phyloP scores from a whole-genome alignment of 495 filamentous ascomycete species.

The Letharia columbiana region DNA sequence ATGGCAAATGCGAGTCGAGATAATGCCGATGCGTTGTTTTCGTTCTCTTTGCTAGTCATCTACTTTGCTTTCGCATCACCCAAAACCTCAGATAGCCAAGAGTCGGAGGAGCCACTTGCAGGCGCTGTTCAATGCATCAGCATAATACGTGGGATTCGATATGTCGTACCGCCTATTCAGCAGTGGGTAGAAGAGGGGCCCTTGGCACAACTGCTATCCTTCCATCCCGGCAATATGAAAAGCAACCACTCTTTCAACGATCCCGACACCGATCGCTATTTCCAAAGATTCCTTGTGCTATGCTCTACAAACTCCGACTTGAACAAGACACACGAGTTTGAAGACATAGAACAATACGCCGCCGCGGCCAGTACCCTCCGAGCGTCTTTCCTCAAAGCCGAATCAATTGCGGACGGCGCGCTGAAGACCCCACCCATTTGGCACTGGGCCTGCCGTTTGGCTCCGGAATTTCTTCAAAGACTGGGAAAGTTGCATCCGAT shows the following conservation, averaged over 20 bases:
- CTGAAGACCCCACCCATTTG: constrained; percentile 36
- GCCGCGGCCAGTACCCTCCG: constrained; percentile 32
- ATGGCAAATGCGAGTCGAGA: constrained; percentile 26
- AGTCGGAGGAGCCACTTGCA: constrained; percentile 17
- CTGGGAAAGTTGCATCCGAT: constrained; percentile 43
- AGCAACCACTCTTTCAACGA: constrained; percentile 33
- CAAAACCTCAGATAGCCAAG: constrained; percentile 30
- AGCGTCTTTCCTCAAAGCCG: constrained; percentile 23
- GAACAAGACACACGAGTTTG: constrained; percentile 10
- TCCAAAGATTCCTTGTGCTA: constrained; percentile 14
- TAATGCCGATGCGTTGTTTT: constrained; percentile 40
- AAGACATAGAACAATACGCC: constrained; percentile 32
- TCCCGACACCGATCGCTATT: constrained; percentile 25
- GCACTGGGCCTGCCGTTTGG: constrained; percentile 38
- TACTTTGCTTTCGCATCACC: constrained; percentile 39
- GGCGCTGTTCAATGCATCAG: constrained; percentile 34
- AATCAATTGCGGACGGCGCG: constrained; percentile 15
- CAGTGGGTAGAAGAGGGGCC: constrained; percentile 31
- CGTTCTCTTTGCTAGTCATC: constrained; percentile 38
- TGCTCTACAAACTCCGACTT: constrained; percentile 13
- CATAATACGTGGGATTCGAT: constrained; percentile 35
- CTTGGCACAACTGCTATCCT: constrained; percentile 29
- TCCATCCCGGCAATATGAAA: constrained; percentile 30
- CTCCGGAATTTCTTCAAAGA: constrained; percentile 42
- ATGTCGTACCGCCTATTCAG: constrained; percentile 28